Base-by-base conservation (phyloP, 768 basidiomycete species). In the Hemileccinum impolitum region DNA sequence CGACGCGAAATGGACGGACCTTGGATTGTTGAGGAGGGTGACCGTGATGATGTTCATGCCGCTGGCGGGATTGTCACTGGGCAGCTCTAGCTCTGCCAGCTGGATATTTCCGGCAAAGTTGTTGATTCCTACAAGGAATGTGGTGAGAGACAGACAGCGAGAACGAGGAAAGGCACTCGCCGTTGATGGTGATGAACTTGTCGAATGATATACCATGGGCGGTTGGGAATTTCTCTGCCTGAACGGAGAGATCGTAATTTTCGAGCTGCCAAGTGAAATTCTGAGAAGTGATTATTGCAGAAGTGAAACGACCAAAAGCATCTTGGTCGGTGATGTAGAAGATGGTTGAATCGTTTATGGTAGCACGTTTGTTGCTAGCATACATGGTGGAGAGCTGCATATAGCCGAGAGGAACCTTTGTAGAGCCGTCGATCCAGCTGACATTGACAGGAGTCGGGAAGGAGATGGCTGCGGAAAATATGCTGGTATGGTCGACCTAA, bases 201-300 rank as follows among this genome's bases (percentile, higher is more conserved):
- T 78, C 69, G 59, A 87, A 88, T 3, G 74, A 73, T 52, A 90
- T 73, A 1, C 81, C 81, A 57, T 82, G 81, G 4, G 83, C 78
- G 3, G 76, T 72, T 3, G 85, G 85, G 58, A 88, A 85, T 53
- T 81, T 83, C 51, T 77, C 68, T 3, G 87, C 86, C 45, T 81
- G 79, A 11, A 85, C 84, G 7, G 71, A 70, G 34, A 88, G 72
- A 53, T 75, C 74, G n/a, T 75, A 61, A 49, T 77, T 84, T 15
- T 69, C 59, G 36, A 90, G 66, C 47, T 74, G 72, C 86, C 87
- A 90, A 1, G 80, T 86, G 57, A 89, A 88, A 49, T 75, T 80
- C 39, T 70, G 69, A 39, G 78, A 75, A 0, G 83, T 88, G 61
- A 89, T 87, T 75, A 90, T 72, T 28, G 72, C 67, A 36, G 68